These are phyloP conservation scores for Termitomyces heimii DNA, from an alignment of 768 basidiomycete species.

Conservation along the genomic window DNA sequence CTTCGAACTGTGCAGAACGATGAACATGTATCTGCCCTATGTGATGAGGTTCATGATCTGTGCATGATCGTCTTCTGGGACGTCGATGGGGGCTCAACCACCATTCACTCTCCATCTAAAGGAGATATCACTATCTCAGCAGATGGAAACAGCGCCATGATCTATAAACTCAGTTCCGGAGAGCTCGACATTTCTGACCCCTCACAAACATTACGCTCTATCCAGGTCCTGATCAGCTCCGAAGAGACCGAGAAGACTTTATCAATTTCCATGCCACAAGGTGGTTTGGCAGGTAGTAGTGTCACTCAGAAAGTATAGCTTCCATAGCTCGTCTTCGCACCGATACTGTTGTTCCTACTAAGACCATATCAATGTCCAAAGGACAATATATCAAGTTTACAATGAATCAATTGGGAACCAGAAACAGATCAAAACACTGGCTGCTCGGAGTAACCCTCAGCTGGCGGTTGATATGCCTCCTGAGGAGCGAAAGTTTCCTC, in stretches of 20 bases:
- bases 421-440: conserved; percentile 52
- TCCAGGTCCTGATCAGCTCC: conserved; percentile 31
- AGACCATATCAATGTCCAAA: background rate
- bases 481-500: conserved; percentile 49
- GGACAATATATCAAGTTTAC: background rate
- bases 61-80: conserved; percentile 58
- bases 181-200: conserved; percentile 60
- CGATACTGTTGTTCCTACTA: background rate
- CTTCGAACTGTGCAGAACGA: conserved; percentile 42
- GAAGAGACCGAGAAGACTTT: conserved; percentile 21
- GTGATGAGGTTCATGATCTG: conserved; percentile 33
- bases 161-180: conserved; percentile 34
- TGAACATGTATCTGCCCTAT: conserved; percentile 40
- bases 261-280: conserved; percentile 35
- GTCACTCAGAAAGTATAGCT: conserved; percentile 19
- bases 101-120: conserved; percentile 22
- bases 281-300: conserved; percentile 47
- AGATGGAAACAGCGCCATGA: conserved; percentile 36
- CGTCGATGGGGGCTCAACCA: conserved; percentile 33
- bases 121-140: conserved; percentile 27
- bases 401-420: conserved; percentile 1
- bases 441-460: conserved; percentile 36
- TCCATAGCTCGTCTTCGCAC: background rate
- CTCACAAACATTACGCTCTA: conserved; percentile 40
- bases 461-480: conserved; percentile 32